Base-by-base conservation (phyloP, 305 asterid genomes). In the Fraxinus ornus region DNA sequence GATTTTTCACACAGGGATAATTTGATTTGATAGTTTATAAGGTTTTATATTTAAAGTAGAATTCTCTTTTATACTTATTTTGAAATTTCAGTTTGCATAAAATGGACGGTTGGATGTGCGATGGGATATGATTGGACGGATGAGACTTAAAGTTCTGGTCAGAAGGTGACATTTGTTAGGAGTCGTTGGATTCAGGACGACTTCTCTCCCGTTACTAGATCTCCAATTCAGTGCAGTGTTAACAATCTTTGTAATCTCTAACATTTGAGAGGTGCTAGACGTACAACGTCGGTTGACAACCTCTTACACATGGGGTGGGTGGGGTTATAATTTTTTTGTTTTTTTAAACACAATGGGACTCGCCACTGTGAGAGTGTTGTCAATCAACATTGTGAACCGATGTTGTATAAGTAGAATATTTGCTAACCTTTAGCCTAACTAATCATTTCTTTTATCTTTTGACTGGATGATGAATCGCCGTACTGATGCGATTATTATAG, bases 41-140 rank as follows among this genome's bases (percentile, higher is more conserved):
- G 78, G 62, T 72, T 36, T 76, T 49, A 76, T 72, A 17, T 44
- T 78, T 79, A 30, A 79, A 77, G 75, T 75, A 41, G 84, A 78
- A 75, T 30, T 83, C 26, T 82, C 74, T 47, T 36, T 32, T 73
- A 39, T 21, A 21, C 76, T 47, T 80, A 71, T 62, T 89, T 87
- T 66, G 76, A 86, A 89, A 80, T 71, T 87, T 84, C 76, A 82
- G 82, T 75, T 81, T 52, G 62, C n/a, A 7, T 24, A 19, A 80
- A 47, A 74, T 64, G 5, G 52, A 85, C 77, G 88, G 89, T 22
- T 35, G 32, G 88, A 86, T 87, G 47, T 82, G 68, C 26, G 4
- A 10, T 80, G 84, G 90, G 90, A 88, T 85, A 86, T 85, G 26
- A 72, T 52, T n/a, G 3, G 19, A 87, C 88, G 89, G 87, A 5